Percentiles rank a stretch among this genome's conserved stretches.
Evolutionary conservation across 2,329 filamentous ascomycete genomes (phyloP).

Genomic region (Diplodia mutila): DNA sequence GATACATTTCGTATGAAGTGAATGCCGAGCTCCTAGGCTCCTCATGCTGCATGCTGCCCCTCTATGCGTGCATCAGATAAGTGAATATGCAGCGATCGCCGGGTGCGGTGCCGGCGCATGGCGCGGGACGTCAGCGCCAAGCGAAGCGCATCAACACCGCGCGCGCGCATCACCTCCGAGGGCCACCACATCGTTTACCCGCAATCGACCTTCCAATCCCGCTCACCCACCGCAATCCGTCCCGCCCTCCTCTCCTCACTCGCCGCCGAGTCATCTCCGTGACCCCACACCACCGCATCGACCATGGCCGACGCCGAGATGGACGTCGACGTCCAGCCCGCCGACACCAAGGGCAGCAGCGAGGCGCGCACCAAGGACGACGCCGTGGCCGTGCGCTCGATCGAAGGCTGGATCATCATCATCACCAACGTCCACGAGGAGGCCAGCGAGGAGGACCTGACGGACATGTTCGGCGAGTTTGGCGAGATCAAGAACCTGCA

Average conservation of each 20-base stretch:
- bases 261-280: not conserved
- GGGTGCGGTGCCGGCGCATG: not conserved
- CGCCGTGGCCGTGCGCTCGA: conserved; percentile 80
- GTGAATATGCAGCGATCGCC: not conserved
- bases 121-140: conserved; percentile 6
- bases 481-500: conserved; percentile 88
- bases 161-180: not conserved
- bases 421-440: conserved; percentile 89
- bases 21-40: too few relatives aligned
- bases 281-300: conserved; percentile 8
- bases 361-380: conserved; percentile 70
- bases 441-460: conserved; percentile 79
- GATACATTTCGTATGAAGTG: not conserved
- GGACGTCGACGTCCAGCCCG: conserved; percentile 17
- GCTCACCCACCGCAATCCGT: not conserved
- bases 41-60: not conserved
- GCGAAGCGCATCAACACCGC: conserved; percentile 19
- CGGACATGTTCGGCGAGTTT: conserved; percentile 80
- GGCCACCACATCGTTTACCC: not conserved
- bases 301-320: conserved; percentile 23
- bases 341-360: not conserved
- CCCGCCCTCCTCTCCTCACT: not conserved
- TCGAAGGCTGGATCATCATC: conserved; percentile 87
- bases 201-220: not conserved
- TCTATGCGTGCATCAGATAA: not conserved